A percentile compares a stretch with the other conserved stretches of the same genome.
Evolutionary conservation across 768 basidiomycete species (phyloP).

Genomic region (Suillus plorans): DNA sequence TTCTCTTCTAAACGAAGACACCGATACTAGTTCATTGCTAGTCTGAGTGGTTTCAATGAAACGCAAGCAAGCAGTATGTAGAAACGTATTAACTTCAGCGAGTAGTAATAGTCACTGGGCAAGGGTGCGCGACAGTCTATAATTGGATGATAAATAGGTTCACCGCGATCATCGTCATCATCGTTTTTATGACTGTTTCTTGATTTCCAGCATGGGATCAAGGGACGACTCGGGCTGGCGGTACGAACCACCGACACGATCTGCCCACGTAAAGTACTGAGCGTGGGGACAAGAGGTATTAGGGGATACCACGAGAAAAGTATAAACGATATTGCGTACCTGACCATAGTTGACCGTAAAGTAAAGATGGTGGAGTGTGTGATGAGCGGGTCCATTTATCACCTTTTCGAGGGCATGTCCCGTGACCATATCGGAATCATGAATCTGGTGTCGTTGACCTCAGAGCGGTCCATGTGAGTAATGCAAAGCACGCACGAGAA

Average conservation of each 20-base stretch:
- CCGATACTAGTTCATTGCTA: background rate
- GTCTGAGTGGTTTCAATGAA: background rate
- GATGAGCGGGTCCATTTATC: conserved; percentile 98
- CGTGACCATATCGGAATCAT: conserved; percentile 98
- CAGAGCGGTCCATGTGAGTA: background rate
- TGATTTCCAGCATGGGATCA: conserved; percentile 77
- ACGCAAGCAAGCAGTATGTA: conserved; percentile 5
- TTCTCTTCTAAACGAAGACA: background rate
- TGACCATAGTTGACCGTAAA: conserved; percentile 97
- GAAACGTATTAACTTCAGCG: conserved; percentile 19
- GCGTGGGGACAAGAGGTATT: background rate
- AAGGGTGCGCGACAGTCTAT: background rate
- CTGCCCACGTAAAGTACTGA: conserved; percentile 97
- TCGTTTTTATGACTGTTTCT: conserved; percentile 20
- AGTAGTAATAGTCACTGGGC: conserved; percentile 7
- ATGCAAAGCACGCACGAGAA: conserved; percentile 60
- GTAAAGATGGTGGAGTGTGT: conserved; percentile 95
- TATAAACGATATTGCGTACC: conserved; percentile 38
- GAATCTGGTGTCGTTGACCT: conserved; percentile 58
- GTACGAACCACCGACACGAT: conserved; percentile 81
- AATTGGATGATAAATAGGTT: background rate
- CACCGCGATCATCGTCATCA: background rate
- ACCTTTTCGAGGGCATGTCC: conserved; percentile 82
- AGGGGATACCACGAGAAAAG: conserved; percentile 14
- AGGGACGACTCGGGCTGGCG: conserved; percentile 81